Percentiles rank a stretch among this genome's conserved stretches.
These are phyloP conservation scores for Halophytophthora batemanensis DNA, from an alignment of 352 stramenopile genomes.

Conservation along the genomic window DNA sequence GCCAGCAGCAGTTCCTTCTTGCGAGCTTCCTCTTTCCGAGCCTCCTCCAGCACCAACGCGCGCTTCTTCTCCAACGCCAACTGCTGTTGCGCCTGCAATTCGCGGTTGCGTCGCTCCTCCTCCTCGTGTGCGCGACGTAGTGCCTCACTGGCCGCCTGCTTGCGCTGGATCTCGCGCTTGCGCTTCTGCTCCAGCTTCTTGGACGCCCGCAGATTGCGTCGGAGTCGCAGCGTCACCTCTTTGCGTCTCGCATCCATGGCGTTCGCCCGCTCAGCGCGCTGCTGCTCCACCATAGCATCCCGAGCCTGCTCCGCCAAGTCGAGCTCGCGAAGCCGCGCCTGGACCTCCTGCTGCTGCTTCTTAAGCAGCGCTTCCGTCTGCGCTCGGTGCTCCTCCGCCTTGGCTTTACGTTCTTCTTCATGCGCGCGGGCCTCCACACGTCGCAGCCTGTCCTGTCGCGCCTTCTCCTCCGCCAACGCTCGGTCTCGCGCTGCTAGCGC, in stretches of 20 bases:
- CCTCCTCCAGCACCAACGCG: slow-evolving; percentile 63
- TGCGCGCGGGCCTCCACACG: slow-evolving; percentile 62
- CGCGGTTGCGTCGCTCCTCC: slow-evolving; percentile 49
- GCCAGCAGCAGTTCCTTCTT: slow-evolving; percentile 67
- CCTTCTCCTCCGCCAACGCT: slow-evolving; percentile 71
- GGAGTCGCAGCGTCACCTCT: slow-evolving; percentile 59
- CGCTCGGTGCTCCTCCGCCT: slow-evolving; percentile 66
- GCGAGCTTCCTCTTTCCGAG: slow-evolving; percentile 64
- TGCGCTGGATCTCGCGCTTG: slow-evolving; percentile 61
- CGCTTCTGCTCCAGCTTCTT: slow-evolving; percentile 59
- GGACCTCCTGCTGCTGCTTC: slow-evolving; percentile 68
- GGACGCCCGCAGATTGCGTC: slow-evolving; percentile 65
- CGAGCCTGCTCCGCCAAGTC: slow-evolving; percentile 61
- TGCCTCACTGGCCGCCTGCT: slow-evolving; percentile 56
- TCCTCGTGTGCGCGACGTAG: slow-evolving; percentile 57
- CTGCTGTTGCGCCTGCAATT: slow-evolving; percentile 62
- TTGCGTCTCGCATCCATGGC: slow-evolving; percentile 65
- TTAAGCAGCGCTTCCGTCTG: slow-evolving; percentile 52
- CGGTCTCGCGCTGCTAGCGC: slow-evolving; percentile 74
- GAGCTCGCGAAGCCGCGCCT: slow-evolving; percentile 51
- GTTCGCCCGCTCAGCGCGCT: slow-evolving; percentile 54
- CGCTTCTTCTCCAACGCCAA: slow-evolving; percentile 72
- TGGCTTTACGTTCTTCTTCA: slow-evolving; percentile 72
- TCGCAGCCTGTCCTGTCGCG: slow-evolving; percentile 63
- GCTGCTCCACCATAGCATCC: slow-evolving; percentile 73